phyloP scores from a whole-genome alignment of 106 monocot genomes.

The Dioscorea dumetorum region DNA sequence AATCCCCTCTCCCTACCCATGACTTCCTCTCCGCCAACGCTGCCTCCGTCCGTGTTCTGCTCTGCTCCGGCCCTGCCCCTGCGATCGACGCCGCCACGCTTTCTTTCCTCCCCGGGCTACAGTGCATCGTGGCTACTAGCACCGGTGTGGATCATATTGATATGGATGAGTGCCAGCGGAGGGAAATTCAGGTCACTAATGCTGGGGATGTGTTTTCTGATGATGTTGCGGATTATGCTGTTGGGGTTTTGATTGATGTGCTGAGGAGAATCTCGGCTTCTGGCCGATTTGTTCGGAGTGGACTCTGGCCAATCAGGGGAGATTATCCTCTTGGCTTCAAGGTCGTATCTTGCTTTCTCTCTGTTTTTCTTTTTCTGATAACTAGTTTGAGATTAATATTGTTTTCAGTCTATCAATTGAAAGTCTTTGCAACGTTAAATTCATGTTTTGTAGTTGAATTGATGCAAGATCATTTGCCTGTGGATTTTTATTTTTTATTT shows the following conservation, averaged over 20 bases:
- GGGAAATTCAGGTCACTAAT: slow-evolving; percentile 28
- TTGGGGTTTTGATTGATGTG: slow-evolving; percentile 35
- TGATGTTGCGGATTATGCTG: slow-evolving; percentile 37
- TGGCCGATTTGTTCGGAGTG: slow-evolving; percentile 26
- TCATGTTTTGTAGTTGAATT: no score
- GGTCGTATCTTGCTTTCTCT: slow-evolving; percentile 8
- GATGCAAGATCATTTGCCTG: no score
- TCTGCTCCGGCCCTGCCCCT: neutral
- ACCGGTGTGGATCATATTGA: slow-evolving; percentile 21
- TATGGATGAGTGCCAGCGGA: slow-evolving; percentile 19
- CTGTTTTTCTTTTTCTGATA: no score
- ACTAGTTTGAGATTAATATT: no score
- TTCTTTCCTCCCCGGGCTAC: slow-evolving; percentile 16
- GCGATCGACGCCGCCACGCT: slow-evolving; percentile 7
- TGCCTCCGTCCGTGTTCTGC: slow-evolving; percentile 3
- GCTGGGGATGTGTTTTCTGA: slow-evolving; percentile 23
- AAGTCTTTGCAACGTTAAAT: no score
- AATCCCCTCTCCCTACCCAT: slow-evolving; percentile 2
- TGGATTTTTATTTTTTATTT: no score
- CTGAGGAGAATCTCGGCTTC: slow-evolving; percentile 25
- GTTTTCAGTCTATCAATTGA: no score
- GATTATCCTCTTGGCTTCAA: slow-evolving; percentile 26
- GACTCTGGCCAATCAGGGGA: slow-evolving; percentile 21
- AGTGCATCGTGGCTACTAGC: slow-evolving; percentile 11
- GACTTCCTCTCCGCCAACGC: slow-evolving; percentile 16